Conservation (phyloP, 495 filamentous ascomycete genomes). For the Trichoderma virens region DNA sequence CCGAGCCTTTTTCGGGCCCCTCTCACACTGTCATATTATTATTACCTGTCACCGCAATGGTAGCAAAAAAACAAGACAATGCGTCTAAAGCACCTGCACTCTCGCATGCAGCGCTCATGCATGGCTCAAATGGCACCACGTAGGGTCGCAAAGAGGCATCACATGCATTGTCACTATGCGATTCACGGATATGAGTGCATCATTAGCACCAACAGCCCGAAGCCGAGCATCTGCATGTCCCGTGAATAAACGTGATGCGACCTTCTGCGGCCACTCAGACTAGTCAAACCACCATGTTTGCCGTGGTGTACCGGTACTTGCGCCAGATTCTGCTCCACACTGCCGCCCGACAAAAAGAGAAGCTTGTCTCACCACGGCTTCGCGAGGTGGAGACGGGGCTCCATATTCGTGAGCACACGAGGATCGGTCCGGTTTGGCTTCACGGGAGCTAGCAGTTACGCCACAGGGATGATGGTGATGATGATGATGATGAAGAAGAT, state of each 20-base stretch:
- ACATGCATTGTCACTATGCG: conserved; percentile 5
- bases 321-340: background rate
- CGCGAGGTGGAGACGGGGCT: background rate
- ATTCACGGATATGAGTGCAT: background rate
- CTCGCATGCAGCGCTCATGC: background rate
- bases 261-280: background rate
- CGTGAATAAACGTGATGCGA: conserved; percentile 7
- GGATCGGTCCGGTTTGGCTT: background rate
- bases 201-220: background rate
- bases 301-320: background rate
- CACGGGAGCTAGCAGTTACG: background rate
- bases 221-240: background rate
- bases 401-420: background rate
- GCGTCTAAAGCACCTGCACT: too few relatives aligned
- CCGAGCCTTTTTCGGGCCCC: too few relatives aligned
- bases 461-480: too few relatives aligned
- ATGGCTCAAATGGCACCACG: background rate
- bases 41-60: too few relatives aligned
- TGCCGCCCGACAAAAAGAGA: background rate
- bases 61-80: too few relatives aligned
- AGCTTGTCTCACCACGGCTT: background rate
- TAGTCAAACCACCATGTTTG: background rate
- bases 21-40: too few relatives aligned
- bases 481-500: too few relatives aligned
- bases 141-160: background rate